Evolutionary conservation across 345 rosid genomes (phyloP).

Genomic region (Fremontodendron californicum): DNA sequence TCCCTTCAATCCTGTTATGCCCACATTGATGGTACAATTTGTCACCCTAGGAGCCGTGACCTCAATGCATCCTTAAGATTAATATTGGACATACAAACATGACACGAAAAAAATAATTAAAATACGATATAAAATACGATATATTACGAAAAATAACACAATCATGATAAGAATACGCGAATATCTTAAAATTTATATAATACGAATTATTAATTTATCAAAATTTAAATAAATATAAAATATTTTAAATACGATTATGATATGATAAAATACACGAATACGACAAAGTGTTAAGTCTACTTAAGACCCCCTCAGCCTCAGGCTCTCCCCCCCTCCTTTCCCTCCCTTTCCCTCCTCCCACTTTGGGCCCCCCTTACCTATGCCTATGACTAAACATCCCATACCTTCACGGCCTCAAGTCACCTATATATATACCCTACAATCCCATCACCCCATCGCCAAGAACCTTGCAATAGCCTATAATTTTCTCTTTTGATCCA

Average conservation of each 20-base stretch:
- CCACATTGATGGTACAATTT: conserved; percentile 13
- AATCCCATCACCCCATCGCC: conserved; percentile 3
- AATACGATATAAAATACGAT: too few species aligned
- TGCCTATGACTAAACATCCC: conserved; percentile 1
- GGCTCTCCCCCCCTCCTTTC: not conserved
- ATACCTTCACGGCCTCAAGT: not conserved
- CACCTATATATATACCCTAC: conserved; percentile 19
- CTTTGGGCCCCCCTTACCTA: not conserved
- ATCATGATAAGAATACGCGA: too few species aligned
- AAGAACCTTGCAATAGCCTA: not conserved
- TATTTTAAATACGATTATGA: too few species aligned
- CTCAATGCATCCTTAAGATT: not conserved
- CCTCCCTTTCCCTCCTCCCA: conserved; percentile 16
- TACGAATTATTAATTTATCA: too few species aligned
- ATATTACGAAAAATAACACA: too few species aligned
- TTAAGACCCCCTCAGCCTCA: too few species aligned
- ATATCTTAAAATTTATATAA: too few species aligned
- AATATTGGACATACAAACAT: too few species aligned
- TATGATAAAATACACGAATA: too few species aligned
- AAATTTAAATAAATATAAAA: too few species aligned
- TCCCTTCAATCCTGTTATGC: conserved; percentile 34
- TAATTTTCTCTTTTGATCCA: not conserved
- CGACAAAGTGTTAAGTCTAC: too few species aligned
- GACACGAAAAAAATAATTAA: too few species aligned
- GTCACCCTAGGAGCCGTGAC: conserved; percentile 5